Evolutionary conservation across 768 basidiomycete species (phyloP), one percentile per base, ranked within the genome.

Genomic region (Lactarius sp.): DNA sequence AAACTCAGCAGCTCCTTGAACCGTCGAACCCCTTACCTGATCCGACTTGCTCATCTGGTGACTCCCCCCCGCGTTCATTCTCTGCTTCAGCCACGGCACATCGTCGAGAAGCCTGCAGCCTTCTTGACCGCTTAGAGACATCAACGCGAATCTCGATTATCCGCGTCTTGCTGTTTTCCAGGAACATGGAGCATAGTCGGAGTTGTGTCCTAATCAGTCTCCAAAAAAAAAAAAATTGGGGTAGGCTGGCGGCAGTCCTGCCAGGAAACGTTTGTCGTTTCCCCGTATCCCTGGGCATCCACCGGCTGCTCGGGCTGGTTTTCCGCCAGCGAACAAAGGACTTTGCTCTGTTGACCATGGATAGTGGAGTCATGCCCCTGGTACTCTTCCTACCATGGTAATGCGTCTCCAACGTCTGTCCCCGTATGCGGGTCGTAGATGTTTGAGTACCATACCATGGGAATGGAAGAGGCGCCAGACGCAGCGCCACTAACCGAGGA

Each of bases 381-480:
- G 66, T 61, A 54, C 57, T 68, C 73, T 73, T 71, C 74, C 73
- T 68, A 68, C 71, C 68, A 66, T 73, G 71, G 73, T 68, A 68
- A 56, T 36, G 65, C 52, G 59, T 66, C 66, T 56, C 56, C 37
- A 31, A 63, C 33, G 52, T 42, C 65, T 36, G 20, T 33, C 61
- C 39, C 56, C 51, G 58, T 57, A 59, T 56, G 44, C 51, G 55
- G 61, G 58, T 27, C 22, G 54, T 50, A 46, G 51, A 14, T 41
- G 62, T 66, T 69, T 42, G 70, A 71, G 70, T 74, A 75, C 54
- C 76, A 73, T 79, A 79, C 78, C 78, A 79, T 79, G 78, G 74
- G 78, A 78, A 78, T 79, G 78, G 78, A 79, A 79, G 78, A 75
- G 70, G 69, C 72, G 72, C 73, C 67, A 68, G 58, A 66, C 59